Base-by-base conservation (phyloP, 2,329 filamentous ascomycete genomes). In the Fusarium avenaceum region DNA sequence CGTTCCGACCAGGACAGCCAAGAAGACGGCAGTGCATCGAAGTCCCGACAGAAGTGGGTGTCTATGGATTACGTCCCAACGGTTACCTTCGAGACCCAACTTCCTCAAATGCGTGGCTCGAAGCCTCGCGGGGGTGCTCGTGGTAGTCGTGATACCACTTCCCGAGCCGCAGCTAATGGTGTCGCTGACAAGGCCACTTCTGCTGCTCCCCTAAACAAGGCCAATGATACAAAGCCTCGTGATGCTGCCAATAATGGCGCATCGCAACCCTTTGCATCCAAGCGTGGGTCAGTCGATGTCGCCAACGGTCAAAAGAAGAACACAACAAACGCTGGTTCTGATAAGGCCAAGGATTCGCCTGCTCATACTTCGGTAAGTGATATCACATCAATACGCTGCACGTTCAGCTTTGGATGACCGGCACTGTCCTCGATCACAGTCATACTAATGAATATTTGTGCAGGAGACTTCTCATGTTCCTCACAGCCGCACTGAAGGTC, bases 1-100 rank as follows among this genome's bases (percentile, higher is more conserved):
- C 84, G 85, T 14, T 85, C 88, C 45, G 90, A 92, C 65, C 87
- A 90, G 47, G 90, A 92, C 68, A 81, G 79, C 43, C 85, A 89
- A 65, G 89, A 88, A 55, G 72, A 84, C 75, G 72, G 78, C 71
- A 68, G 71, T 20, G 72, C 81, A 62, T 74, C 75, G 48, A 86
- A 86, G 74, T 74, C 80, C 24, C 72, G 87, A 82, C 78, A 90
- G 85, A 92, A 94, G 75, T 98, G 96, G 95, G 89, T 92, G 60
- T 86, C 89, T 2, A 87, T 97, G 58, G 88, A 90, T 33, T 95
- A 94, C 74, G 93, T 92, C 14, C 95, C 94, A 10, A 91, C 89
- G 15, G 93, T 96, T 48, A 90, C 90, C 59, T 98, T 97, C 79
- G 91, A 93, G 77, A 97, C 96, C 1, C 93, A 92, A 28, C 79